Evolutionary conservation across 1,284 basidiomycete species (phyloP).

Genomic region (Pseudozyma thailandica): DNA sequence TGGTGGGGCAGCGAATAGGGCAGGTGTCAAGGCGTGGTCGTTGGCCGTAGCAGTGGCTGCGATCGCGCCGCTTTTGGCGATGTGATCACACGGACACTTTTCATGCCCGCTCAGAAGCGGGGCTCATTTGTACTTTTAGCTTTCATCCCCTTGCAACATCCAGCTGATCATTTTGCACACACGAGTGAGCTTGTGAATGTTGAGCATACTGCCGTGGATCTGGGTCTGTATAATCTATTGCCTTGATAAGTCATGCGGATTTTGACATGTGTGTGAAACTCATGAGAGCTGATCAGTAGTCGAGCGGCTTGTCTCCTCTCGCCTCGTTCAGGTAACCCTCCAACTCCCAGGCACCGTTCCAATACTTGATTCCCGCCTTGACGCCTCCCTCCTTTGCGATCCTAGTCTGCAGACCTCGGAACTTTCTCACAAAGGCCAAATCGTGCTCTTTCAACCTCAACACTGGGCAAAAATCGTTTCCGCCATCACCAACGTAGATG

Average conservation of each 20-base stretch:
- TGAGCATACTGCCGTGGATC: background rate
- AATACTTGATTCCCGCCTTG: constrained; percentile 60
- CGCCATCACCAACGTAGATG: constrained; percentile 92
- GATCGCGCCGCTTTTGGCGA: background rate
- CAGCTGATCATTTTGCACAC: background rate
- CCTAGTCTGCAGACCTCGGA: constrained; percentile 63
- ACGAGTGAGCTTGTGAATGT: background rate
- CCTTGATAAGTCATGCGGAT: too few relatives aligned
- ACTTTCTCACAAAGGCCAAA: constrained; percentile 62
- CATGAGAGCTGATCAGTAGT: constrained; percentile 14
- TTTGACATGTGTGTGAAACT: background rate
- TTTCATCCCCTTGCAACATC: background rate
- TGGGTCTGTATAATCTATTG: background rate
- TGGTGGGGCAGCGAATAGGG: background rate
- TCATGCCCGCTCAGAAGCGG: background rate
- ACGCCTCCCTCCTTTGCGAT: constrained; percentile 57
- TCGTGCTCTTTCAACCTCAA: constrained; percentile 73
- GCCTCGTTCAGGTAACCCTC: constrained; percentile 50
- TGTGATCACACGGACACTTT: background rate
- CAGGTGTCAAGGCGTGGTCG: background rate
- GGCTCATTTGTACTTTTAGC: constrained; percentile 3
- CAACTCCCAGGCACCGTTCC: constrained; percentile 67
- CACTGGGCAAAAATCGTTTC: constrained; percentile 94
- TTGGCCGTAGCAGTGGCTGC: background rate
- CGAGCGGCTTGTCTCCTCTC: constrained; percentile 16